Evolutionary conservation across 495 filamentous ascomycete species (phyloP), one percentile per base, ranked within the genome.

Genomic region (Daldinia loculata): DNA sequence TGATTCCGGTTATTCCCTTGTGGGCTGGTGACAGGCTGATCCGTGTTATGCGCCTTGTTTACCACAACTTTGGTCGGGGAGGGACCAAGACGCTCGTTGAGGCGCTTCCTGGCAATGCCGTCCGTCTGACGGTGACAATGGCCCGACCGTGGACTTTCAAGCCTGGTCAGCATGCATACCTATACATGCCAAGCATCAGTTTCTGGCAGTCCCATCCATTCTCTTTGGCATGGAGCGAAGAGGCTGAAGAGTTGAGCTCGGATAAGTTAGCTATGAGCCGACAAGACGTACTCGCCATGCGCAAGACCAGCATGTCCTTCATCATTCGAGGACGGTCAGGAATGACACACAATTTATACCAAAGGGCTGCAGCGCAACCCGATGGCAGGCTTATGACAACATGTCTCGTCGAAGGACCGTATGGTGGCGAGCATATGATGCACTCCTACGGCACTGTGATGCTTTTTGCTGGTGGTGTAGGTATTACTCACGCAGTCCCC

Each of bases 401-500:
- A 8, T 92, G 90, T 61, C 85, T 90, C 41, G 86, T 93, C 61
- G 93, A 97, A 78, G 93, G 93, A 0, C 93, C 93, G 4, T 97
- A 97, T 80, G 90, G 90, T 41, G 90, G 89, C 56, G 83, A 87
- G 65, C 83, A 89, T 61, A 83, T 81, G 59, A 81, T 93, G 65
- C 80, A 88, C 55, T 94, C 90, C 56, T 97, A 96, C 80, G 93
- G 93, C 64, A 96, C 93, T 0, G 89, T 93, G 24, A 83, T 97
- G 73, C 87, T 97, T 22, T 93, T 97, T 73, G 93, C 93, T 12
- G 93, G 90, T 63, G 93, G 93, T 56, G 90, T 95, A 2, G 93
- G 93, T 58, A 94, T 97, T 66, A 97, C 93, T 1, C 93, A 97
- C 75, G 92, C 93, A 70, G 88, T 97, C 22, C 87, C 92, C 3